These are phyloP conservation scores for Polyporus arcularius DNA, from an alignment of 768 basidiomycete genomes.

Conservation along the genomic window DNA sequence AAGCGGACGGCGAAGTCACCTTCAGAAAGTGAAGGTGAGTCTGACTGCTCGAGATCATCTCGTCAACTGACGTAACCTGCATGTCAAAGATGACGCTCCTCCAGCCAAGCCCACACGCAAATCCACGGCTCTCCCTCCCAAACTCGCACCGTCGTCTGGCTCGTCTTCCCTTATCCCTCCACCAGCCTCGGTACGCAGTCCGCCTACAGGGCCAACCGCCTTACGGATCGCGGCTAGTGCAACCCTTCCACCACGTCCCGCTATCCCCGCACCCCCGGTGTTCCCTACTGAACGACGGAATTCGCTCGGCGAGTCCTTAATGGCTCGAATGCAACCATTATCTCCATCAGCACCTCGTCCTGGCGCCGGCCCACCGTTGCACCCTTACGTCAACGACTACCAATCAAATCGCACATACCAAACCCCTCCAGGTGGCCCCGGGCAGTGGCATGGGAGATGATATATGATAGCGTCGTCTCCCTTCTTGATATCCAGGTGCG, in stretches of 20 bases:
- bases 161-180: not conserved
- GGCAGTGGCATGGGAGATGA: too few species aligned
- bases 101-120: too few species aligned
- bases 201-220: not conserved
- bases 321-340: slow-evolving; percentile 7
- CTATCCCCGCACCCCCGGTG: not conserved
- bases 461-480: too few species aligned
- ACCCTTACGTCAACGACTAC: not conserved
- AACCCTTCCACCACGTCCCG: not conserved
- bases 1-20: slow-evolving; percentile 5
- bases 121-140: not conserved
- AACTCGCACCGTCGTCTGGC: not conserved
- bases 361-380: not conserved
- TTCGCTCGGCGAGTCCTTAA: slow-evolving; percentile 6
- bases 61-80: too few species aligned
- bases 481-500: too few species aligned
- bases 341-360: not conserved
- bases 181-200: not conserved
- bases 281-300: not conserved
- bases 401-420: not conserved
- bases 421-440: too few species aligned
- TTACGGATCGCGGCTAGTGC: not conserved
- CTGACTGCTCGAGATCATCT: not conserved
- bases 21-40: slow-evolving; percentile 7
- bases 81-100: too few species aligned